Evolutionary conservation across 306 rosid species (phyloP), one percentile per base, ranked within the genome.

Genomic region (Prunus mume): DNA sequence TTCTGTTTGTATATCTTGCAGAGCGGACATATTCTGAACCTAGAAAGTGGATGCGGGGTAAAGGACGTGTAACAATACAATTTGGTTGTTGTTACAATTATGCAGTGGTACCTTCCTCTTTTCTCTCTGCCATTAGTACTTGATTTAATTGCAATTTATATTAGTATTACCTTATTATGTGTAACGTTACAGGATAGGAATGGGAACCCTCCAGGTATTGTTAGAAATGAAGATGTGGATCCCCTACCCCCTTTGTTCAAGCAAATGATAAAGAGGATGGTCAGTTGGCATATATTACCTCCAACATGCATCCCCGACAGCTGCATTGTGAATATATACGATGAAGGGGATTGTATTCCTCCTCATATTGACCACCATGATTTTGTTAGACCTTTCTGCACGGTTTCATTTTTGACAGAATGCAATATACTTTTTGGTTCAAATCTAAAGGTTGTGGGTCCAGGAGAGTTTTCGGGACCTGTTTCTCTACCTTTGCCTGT

Each of bases 21-120:
- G 91, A 20, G 22, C 73, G 85, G 65, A 88, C 93, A 14, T 91
- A 85, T 80, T 76, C 90, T 9, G 85, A 85, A 73, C 93, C 93
- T 19, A 82, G 78, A 78, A 87, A 78, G 82, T 88, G 93, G 93
- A 91, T 88, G 90, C 88, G 89, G 5, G 91, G 91, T 38, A 87
- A 91, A 83, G 93, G 96, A 45, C 85, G 91, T 0, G 89, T 84
- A 9, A 88, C 90, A 1, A 68, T 87, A 45, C 96, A 91, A 72
- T 88, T 87, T 85, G 91, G 91, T 3, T 88, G 96, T 17, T 87
- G 91, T 64, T 91, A 91, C 81, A 91, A 87, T 81, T 91, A 91
- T 68, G 90, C 90, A 28, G 9, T 1, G 88, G 93, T 89, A 86
- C 25, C 24, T 45, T 12, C 20, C 13, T 55, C 6, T 55, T 60